These are phyloP conservation scores for Huntiella savannae DNA, from an alignment of 2,329 filamentous ascomycete genomes.

Conservation along the genomic window DNA sequence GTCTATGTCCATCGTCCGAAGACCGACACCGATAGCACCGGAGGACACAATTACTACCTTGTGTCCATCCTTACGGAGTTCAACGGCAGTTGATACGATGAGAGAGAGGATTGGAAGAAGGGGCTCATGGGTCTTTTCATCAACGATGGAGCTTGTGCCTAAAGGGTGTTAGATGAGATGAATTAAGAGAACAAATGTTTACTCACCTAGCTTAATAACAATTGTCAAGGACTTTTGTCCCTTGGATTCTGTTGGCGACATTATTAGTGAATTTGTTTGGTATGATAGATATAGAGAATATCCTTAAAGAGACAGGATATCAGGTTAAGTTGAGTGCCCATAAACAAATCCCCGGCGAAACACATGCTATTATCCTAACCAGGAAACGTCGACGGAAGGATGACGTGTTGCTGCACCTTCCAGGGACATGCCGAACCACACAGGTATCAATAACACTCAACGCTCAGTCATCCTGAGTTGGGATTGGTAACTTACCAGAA, in stretches of 20 bases:
- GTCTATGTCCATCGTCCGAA: constrained; percentile 75
- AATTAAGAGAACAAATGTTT: constrained; percentile 2
- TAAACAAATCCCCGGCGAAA: too few relatives aligned
- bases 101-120: constrained; percentile 75
- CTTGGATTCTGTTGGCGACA: constrained; percentile 37
- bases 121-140: constrained; percentile 87
- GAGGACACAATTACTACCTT: constrained; percentile 92
- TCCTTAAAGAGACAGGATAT: too few relatives aligned
- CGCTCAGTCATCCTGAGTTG: too few relatives aligned
- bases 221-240: constrained; percentile 47
- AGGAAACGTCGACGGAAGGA: background rate
- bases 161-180: constrained; percentile 13
- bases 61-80: constrained; percentile 76
- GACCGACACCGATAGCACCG: constrained; percentile 83
- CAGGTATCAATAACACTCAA: too few relatives aligned
- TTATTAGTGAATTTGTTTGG: background rate
- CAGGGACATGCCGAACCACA: too few relatives aligned
- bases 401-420: too few relatives aligned
- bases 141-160: constrained; percentile 98
- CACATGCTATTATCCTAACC: too few relatives aligned
- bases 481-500: too few relatives aligned
- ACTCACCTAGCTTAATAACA: constrained; percentile 72
- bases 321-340: too few relatives aligned
- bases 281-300: too few relatives aligned
- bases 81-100: constrained; percentile 86